These are phyloP conservation scores for Halophytophthora polymorphica DNA, from an alignment of 352 stramenopile genomes.

Conservation along the genomic window DNA sequence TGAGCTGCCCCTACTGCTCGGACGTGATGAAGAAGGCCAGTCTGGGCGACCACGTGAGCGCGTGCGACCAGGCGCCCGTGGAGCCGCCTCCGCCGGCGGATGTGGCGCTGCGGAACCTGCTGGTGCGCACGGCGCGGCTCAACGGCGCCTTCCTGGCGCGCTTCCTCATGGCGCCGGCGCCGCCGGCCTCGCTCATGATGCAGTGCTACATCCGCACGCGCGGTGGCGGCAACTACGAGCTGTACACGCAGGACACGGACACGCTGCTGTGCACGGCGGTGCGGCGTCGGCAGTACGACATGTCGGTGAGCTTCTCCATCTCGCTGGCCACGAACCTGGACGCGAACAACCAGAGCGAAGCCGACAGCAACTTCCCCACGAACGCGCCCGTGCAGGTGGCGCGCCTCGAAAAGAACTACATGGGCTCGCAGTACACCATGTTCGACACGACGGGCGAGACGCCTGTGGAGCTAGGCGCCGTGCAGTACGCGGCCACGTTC, in stretches of 20 bases:
- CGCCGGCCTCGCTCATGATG: constrained; percentile 68
- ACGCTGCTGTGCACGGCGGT: constrained; percentile 73
- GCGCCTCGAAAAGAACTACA: constrained; percentile 86
- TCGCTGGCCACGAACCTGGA: constrained; percentile 53
- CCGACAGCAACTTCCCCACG: constrained; percentile 10
- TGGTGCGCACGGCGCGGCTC: constrained; percentile 55
- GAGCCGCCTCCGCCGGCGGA: constrained; percentile 73
- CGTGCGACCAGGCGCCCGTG: constrained; percentile 64
- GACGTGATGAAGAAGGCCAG: constrained; percentile 72
- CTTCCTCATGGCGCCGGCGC: constrained; percentile 59
- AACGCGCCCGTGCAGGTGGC: constrained; percentile 49
- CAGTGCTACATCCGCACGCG: constrained; percentile 87
- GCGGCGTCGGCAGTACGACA: constrained; percentile 81
- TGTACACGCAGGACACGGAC: constrained; percentile 83
- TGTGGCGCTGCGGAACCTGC: constrained; percentile 56
- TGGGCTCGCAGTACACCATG: constrained; percentile 87
- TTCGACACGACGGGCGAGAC: constrained; percentile 59
- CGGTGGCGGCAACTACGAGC: constrained; percentile 77
- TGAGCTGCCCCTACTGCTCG: constrained; percentile 61
- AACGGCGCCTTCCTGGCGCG: constrained; percentile 48
- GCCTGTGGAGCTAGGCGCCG: constrained; percentile 62
- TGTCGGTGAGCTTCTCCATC: constrained; percentile 85
- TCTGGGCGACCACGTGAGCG: constrained; percentile 56
- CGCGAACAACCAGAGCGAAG: constrained; percentile 15
- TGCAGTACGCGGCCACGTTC: constrained; percentile 85